A percentile compares a stretch with the other conserved stretches of the same genome.
Conservation (phyloP, 805 yeast genomes). For the Candida hungchunana region DNA sequence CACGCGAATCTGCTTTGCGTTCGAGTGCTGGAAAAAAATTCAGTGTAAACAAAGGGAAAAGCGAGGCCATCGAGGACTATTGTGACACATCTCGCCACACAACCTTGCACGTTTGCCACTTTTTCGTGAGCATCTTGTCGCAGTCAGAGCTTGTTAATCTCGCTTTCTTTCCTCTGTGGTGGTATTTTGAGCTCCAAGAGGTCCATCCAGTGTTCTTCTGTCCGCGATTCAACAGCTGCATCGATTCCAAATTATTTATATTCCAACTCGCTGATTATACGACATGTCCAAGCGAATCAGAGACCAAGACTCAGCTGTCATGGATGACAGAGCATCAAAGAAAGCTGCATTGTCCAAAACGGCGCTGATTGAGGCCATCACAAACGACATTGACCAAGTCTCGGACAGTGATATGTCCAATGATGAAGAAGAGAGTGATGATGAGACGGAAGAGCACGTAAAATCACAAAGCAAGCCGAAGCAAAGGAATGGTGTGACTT, state of each 20-base stretch:
- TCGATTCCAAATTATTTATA: not conserved
- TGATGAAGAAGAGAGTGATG: conserved; percentile 25
- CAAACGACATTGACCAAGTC: conserved; percentile 10
- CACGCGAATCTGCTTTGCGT: conserved; percentile 11
- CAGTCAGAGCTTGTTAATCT: no score
- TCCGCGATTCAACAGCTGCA: not conserved
- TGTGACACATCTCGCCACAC: no score
- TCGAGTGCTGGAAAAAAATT: conserved; percentile 10
- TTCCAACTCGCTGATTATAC: no score
- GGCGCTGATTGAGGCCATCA: conserved; percentile 18
- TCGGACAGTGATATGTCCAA: not conserved
- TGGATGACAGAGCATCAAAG: conserved; percentile 16
- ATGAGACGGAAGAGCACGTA: conserved; percentile 27
- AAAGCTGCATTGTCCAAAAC: conserved; percentile 20
- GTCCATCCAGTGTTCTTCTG: no score
- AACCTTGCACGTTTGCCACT: no score
- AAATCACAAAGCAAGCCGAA: not conserved
- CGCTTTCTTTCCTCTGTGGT: no score
- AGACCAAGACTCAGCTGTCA: conserved; percentile 15
- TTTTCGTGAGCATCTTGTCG: no score
- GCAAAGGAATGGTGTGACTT: conserved; percentile 23
- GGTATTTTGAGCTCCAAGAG: no score
- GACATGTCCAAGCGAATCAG: conserved; percentile 18
- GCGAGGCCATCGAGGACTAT: no score
- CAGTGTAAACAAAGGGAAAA: conserved; percentile 9